Evolutionary conservation across 169 alveolate species (phyloP).

Genomic region (Eimeria sp.): DNA sequence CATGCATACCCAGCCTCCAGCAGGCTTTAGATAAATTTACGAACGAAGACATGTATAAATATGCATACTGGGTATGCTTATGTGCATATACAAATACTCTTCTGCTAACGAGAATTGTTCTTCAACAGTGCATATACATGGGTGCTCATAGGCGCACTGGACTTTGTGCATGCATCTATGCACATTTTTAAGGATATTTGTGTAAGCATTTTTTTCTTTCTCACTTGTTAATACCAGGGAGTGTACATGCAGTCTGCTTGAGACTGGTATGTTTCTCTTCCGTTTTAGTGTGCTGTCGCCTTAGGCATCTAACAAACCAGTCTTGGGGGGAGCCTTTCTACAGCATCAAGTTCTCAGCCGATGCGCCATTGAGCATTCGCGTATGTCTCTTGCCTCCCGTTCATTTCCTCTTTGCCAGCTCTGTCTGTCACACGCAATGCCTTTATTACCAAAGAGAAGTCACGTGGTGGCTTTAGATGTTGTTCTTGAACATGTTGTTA

Average conservation of each 20-base stretch:
- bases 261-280: not conserved
- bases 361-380: slow-evolving; percentile 96
- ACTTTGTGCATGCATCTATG: not conserved
- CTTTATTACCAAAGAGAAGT: not conserved
- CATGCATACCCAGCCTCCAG: not conserved
- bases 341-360: slow-evolving; percentile 94
- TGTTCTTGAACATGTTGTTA: not conserved
- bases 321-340: slow-evolving; percentile 93
- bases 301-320: slow-evolving; percentile 86
- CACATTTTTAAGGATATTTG: not conserved
- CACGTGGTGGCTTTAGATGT: too few relatives aligned
- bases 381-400: not conserved
- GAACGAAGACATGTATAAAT: not conserved
- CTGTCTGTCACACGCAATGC: not conserved
- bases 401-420: not conserved
- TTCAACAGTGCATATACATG: not conserved
- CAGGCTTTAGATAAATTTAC: not conserved
- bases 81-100: not conserved
- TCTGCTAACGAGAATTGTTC: not conserved
- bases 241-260: not conserved
- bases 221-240: not conserved
- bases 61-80: not conserved
- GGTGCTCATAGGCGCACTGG: too few relatives aligned
- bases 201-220: not conserved
- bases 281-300: not conserved